Percentiles rank a stretch among this genome's conserved stretches.
phyloP scores from a whole-genome alignment of 2,329 filamentous ascomycete genomes.

The Cladosporium sp. region DNA sequence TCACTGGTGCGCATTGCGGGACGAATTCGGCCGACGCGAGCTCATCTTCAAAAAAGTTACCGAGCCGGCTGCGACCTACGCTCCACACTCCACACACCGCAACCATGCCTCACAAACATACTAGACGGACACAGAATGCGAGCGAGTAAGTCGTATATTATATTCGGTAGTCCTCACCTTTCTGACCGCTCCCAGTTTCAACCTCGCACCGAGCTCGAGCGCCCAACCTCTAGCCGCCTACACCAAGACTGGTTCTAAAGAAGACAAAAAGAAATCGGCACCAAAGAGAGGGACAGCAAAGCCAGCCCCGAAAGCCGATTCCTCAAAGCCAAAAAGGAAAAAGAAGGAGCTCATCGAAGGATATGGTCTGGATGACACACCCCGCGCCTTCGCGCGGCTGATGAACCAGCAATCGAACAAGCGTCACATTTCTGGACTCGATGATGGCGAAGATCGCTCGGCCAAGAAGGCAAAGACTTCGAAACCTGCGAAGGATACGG shows the following conservation, averaged over 20 bases:
- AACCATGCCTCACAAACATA: slow-evolving; percentile 29
- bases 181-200: slow-evolving; percentile 42
- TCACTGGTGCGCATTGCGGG: no score
- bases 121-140: slow-evolving; percentile 38
- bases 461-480: slow-evolving; percentile 41
- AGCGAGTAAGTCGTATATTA: slow-evolving; percentile 23
- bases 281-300: slow-evolving; percentile 26
- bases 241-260: slow-evolving; percentile 29
- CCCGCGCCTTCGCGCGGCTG: slow-evolving; percentile 76
- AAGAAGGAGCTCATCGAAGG: slow-evolving; percentile 34
- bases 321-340: slow-evolving; percentile 22
- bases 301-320: slow-evolving; percentile 11
- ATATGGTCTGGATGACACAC: slow-evolving; percentile 69
- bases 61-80: neutral
- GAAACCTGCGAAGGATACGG: slow-evolving; percentile 14
- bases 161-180: slow-evolving; percentile 33
- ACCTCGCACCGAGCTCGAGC: slow-evolving; percentile 55
- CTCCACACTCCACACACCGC: neutral
- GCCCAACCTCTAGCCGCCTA: slow-evolving; percentile 54
- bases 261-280: slow-evolving; percentile 26
- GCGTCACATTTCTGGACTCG: slow-evolving; percentile 56
- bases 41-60: slow-evolving; percentile 9
- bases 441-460: slow-evolving; percentile 56
- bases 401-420: slow-evolving; percentile 64
- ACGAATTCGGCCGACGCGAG: neutral